Evolutionary conservation across 306 rosid species (phyloP), one percentile per base, ranked within the genome.

Genomic region (Senna siamea): DNA sequence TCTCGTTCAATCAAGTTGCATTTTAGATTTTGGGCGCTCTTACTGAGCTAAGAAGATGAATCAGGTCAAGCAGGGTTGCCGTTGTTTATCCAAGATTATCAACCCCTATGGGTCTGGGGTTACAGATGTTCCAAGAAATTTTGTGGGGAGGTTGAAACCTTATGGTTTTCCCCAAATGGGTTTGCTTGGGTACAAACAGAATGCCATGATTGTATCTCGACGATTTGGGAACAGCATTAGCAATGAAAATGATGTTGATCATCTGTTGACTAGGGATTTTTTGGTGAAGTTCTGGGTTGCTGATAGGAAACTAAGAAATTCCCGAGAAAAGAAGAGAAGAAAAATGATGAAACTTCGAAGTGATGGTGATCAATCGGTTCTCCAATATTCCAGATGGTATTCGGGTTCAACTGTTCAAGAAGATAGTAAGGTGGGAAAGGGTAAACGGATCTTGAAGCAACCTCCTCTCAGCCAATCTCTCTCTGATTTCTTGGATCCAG

Each of bases 391-490:
- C 8, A 77, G 83, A 57, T 71, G 69, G 78, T 79, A 69, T 78
- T 80, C 80, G 0, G 82, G 58, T 62, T 61, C 90, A 18, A 43
- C 84, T 23, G 48, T 67, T 74, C 38, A 47, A n/a, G 83, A 84
- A 76, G 73, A 78, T 52, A 69, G 41, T 70, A 46, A 43, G 23
- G 44, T 7, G 19, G 46, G 26, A 15, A 56, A 48, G 64, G 66
- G 63, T 55, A 60, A 70, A 53, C 32, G 48, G 19, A 40, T 22
- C 41, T 35, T 80, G 87, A 78, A 78, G 54, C 96, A 89, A 64
- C 97, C 94, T 1, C 97, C 94, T 72, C 84, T 81, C 14, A 91
- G 96, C 68, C 97, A 91, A 78, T 84, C 95, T 5, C 53, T 82
- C 22, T 55, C 93, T 0, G 89, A 78, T 4, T 76, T 70, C 73